Conservation (phyloP, 1,284 basidiomycete genomes). For the Heterobasidion parviporum region DNA sequence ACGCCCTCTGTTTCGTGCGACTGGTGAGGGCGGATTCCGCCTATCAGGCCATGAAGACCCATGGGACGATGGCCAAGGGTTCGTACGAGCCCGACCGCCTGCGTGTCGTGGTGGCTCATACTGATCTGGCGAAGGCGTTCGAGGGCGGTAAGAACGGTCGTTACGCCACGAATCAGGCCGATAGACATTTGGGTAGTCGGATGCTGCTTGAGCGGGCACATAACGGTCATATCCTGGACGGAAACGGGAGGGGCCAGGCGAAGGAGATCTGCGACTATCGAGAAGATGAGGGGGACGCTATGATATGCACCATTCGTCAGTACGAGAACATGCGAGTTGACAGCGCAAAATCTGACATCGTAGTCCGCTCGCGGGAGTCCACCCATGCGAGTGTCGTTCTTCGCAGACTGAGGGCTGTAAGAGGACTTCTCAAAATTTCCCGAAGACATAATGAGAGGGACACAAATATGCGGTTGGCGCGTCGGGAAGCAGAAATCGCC, state of each 20-base stretch:
- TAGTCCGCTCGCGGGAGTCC: not conserved
- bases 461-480: not conserved
- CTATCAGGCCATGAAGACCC: conserved; percentile 20
- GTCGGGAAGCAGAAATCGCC: not conserved
- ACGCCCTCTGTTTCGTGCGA: conserved; percentile 19
- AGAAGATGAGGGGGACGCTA: conserved; percentile 6
- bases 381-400: not conserved
- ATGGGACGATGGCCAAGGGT: conserved; percentile 22
- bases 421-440: not conserved
- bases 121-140: conserved; percentile 45
- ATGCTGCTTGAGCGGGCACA: conserved; percentile 21
- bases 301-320: not conserved
- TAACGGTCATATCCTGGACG: conserved; percentile 42
- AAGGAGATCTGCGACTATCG: conserved; percentile 26
- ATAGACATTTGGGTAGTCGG: conserved; percentile 32
- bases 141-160: conserved; percentile 30
- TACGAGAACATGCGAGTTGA: not conserved
- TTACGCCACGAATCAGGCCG: conserved; percentile 30
- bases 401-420: not conserved
- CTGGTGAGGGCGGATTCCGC: conserved; percentile 23
- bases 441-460: not conserved
- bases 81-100: conserved; percentile 17
- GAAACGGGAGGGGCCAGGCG: conserved; percentile 34
- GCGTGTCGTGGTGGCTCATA: conserved; percentile 25
- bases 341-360: not conserved